Evolutionary conservation across 805 yeast genomes (phyloP), one percentile per base, ranked within the genome.

Genomic region (Citeromyces matritensis): DNA sequence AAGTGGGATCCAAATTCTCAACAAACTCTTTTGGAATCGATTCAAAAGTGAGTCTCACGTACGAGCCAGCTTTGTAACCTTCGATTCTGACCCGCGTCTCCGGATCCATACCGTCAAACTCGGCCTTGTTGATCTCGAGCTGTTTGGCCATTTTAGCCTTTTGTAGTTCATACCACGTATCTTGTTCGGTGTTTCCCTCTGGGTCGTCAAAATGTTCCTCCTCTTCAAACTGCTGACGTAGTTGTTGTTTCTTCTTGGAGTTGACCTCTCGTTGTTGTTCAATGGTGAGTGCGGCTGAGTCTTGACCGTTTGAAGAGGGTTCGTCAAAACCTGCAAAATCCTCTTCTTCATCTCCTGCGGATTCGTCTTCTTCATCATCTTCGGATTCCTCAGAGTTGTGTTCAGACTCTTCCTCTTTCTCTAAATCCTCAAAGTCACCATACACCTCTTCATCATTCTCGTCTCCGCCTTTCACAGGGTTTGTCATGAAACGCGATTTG

Each of bases 111-210:
- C 67, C 64, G 12, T 72, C 77, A 35, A 71, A 64, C 49, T 78
- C 86, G 7, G 82, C 70, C 51, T 83, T 81, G 54, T 91, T 93
- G 56, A 93, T 85, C 38, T 88, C 97, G 39, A 82, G 59, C 57
- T 91, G 98, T 51, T 91, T 88, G 35, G 95, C 85, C 74, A 93
- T 86, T 47, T 86, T 88, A 37, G 94, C 93, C 60, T 91, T 91
- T 53, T 91, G 96, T 53, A 80, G 73, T 51, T 88, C 97, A 51
- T 88, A 91, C 98, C 98, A 91, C 0, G 95, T 85, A 44, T 88
- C 96, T 35, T 83, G 84, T 47, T 81, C 93, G 34, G 70, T 77
- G 28, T 53, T 55, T 37, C 67, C 66, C 48, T 81, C 85, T 9
- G 82, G 82, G 39, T 83, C 94, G 41, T 72, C 71, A 35, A 72